Evolutionary conservation across 2,329 filamentous ascomycete species (phyloP), one percentile per base, ranked within the genome.

Genomic region (Colletotrichum tamarilloi): DNA sequence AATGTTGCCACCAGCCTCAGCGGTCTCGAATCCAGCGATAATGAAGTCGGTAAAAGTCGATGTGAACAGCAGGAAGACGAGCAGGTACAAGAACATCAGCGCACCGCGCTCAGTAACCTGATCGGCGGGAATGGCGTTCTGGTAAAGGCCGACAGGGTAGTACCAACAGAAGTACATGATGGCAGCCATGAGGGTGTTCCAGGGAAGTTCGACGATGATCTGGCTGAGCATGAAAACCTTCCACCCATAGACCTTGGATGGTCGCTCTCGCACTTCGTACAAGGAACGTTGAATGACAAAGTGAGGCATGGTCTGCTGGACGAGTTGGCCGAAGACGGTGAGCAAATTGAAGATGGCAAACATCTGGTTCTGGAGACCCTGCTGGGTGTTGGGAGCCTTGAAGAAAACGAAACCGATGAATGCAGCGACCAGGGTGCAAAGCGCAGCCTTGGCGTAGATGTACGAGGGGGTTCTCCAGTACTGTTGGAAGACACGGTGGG

Each of bases 381-480:
- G 93, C 55, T 92, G 89, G 11, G 90, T 91, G 83, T 92, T 92
- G 35, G 91, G 90, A 1, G 93, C 91, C 53, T 90, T 88, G 87
- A 90, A 94, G 83, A 97, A 95, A 66, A 93, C 92, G 81, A 95
- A 95, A 35, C 94, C 94, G 78, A 97, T 94, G 81, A 96, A 97
- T 14, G 97, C 87, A 4, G 92, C 84, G 42, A 89, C 84, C 19
- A 91, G 82, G 28, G 89, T 84, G 79, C 92, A 94, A 22, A 97
- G 91, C 1, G 88, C 85, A 0, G 87, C 81, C 86, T 97, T 97
- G 78, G 93, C 92, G 85, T 96, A 97, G 82, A 98, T 95, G 85
- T 97, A 97, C 5, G 92, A 89, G 0, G 95, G 95, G 0, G 92
- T 95, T 73, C 95, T 93, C 95, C 95, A 97, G 88, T 97, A 97